Base-by-base conservation (phyloP, 1,284 basidiomycete genomes). In the Cutaneotrichosporon cutaneum region DNA sequence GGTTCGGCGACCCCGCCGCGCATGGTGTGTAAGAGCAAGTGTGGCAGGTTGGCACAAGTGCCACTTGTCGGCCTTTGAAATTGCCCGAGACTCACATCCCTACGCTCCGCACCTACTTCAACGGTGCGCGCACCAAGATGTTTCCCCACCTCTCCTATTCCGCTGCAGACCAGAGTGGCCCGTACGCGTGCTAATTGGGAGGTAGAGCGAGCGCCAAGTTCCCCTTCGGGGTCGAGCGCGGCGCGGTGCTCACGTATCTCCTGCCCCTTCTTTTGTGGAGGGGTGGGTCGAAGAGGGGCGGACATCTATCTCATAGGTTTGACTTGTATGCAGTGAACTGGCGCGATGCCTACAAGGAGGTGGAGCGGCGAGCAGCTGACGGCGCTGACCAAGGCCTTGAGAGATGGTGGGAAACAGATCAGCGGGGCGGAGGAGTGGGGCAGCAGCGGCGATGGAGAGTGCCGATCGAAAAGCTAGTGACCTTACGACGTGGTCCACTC, bases 281-380 rank as follows among this genome's bases (percentile, higher is more conserved):
- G 69, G 71, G 69, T 73, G 71, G 76, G 76, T 77, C 76, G 76
- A 76, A 77, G 73, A 72, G 68, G 74, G 72, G 73, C 75, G 63
- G 24, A 77, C 72, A 77, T 60, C 44, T 52, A 51, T 27, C 32
- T 35, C 18, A 24, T 24, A 33, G 16, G 18, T 5, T 3, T 21
- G 7, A 26, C 24, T 24, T 48, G 26, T 22, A 24, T 42, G 36
- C 14, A 42, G 36, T 42, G 26, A n/a, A 18, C 11, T 42, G 39
- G 16, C 16, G 8, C 6, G 11, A 36, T 36, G 14, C 35, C 11
- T 14, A 45, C 21, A 5, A 7, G 13, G 35, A 1, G 11, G 35
- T n/a, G n/a, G n/a, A n/a, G n/a, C n/a, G n/a, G 6, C 4, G 16
- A 14, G 13, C 11, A 36, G 35, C 18, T 42, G 18, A n/a, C 39